These are phyloP conservation scores for Baudoinia panamericana DNA, from an alignment of 495 filamentous ascomycete species.

Conservation along the genomic window DNA sequence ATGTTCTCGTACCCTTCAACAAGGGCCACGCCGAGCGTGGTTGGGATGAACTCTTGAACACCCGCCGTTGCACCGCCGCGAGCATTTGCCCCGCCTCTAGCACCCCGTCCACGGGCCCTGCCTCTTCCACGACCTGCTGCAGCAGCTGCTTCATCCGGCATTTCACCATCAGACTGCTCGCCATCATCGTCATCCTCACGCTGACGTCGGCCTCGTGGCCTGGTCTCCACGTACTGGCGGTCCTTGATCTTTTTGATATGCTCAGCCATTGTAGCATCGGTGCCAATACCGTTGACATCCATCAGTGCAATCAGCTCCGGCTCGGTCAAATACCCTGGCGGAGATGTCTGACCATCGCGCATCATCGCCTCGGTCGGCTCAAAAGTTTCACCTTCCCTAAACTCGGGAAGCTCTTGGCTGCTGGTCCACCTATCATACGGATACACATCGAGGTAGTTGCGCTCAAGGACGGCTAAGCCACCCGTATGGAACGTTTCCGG, in stretches of 20 bases:
- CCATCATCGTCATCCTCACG: constrained; percentile 27
- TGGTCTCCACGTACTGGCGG: constrained; percentile 62
- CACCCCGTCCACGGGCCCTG: constrained; percentile 36
- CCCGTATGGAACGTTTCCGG: constrained; percentile 66
- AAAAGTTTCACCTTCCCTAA: constrained; percentile 64
- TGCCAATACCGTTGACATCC: constrained; percentile 97
- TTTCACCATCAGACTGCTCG: constrained; percentile 28
- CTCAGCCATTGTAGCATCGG: constrained; percentile 97
- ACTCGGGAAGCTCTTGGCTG: constrained; percentile 67
- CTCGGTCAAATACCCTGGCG: constrained; percentile 82
- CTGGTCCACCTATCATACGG: constrained; percentile 92
- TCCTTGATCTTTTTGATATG: constrained; percentile 94
- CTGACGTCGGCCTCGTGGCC: constrained; percentile 36
- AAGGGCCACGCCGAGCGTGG: constrained; percentile 74
- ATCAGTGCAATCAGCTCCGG: constrained; percentile 94
- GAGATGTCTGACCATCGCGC: constrained; percentile 69
- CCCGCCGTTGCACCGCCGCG: constrained; percentile 36
- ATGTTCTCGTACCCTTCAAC: constrained; percentile 89
- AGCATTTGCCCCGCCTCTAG: constrained; percentile 35
- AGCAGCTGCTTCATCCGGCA: constrained; percentile 8
- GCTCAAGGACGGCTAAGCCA: constrained; percentile 72
- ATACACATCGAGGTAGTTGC: constrained; percentile 93
- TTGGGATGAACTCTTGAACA: constrained; percentile 80
- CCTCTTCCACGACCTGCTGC: constrained; percentile 21
- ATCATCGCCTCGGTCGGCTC: constrained; percentile 82